A percentile compares a stretch with the other conserved stretches of the same genome.
These are phyloP conservation scores for Globisporangium middletonii DNA, from an alignment of 352 stramenopile species.

Conservation along the genomic window DNA sequence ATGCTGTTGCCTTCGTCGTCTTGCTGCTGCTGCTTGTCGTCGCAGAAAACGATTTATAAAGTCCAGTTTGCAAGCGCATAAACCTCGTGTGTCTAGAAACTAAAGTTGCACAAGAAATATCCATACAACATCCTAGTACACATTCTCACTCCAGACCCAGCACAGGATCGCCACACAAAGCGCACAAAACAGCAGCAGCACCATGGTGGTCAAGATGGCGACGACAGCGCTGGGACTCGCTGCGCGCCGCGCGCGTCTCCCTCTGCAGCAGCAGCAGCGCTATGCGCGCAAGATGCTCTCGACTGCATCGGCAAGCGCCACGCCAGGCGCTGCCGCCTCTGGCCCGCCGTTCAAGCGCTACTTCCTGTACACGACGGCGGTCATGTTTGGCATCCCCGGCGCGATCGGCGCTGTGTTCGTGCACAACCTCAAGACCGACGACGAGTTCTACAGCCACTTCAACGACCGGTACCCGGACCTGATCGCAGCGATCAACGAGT, in stretches of 20 bases:
- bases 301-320: constrained; percentile 1
- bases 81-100: neutral
- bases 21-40: neutral
- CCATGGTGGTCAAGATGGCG: neutral
- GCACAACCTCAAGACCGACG: constrained; percentile 78
- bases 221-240: neutral
- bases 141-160: neutral
- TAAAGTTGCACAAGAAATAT: neutral
- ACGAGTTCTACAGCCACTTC: constrained; percentile 83
- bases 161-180: neutral
- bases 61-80: neutral
- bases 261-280: neutral
- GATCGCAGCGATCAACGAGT: constrained; percentile 57
- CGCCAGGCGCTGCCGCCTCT: neutral
- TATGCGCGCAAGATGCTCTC: constrained; percentile 14
- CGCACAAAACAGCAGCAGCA: neutral
- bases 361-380: constrained; percentile 66
- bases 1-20: constrained; percentile 8
- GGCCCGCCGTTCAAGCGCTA: constrained; percentile 61
- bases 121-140: too few species aligned
- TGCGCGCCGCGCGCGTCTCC: neutral
- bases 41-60: neutral
- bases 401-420: constrained; percentile 62
- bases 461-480: constrained; percentile 78
- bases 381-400: constrained; percentile 75